phyloP scores from a whole-genome alignment of 495 filamentous ascomycete species.

The Collariella sp. region DNA sequence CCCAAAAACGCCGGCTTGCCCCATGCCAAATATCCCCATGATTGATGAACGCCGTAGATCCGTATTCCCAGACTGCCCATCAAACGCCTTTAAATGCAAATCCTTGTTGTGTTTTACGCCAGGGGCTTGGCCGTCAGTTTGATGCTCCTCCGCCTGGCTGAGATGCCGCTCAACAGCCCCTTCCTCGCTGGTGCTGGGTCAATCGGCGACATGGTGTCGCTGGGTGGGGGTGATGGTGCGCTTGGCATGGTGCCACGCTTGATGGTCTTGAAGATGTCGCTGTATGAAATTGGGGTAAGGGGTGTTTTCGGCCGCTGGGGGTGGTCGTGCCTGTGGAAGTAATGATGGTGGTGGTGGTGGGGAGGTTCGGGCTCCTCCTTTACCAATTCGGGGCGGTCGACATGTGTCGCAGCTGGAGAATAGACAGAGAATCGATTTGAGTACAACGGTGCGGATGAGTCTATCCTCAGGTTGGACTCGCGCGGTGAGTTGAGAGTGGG shows the following conservation, averaged over 20 bases:
- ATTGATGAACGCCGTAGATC: constrained; percentile 4
- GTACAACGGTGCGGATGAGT: background rate
- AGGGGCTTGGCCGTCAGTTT: constrained; percentile 23
- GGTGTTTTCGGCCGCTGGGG: constrained; percentile 20
- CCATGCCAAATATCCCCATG: background rate
- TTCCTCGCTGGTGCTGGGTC: constrained; percentile 17
- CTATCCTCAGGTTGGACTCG: constrained; percentile 10
- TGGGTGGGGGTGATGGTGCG: constrained; percentile 18
- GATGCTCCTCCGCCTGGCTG: constrained; percentile 34
- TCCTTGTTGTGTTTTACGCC: background rate
- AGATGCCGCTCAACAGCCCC: constrained; percentile 35
- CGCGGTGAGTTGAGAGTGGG: constrained; percentile 28
- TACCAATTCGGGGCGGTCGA: constrained; percentile 6
- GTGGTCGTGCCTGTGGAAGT: background rate
- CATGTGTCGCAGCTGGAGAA: constrained; percentile 1
- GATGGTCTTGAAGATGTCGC: constrained; percentile 29
- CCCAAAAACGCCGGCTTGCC: background rate
- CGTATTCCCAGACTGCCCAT: background rate
- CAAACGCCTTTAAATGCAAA: background rate
- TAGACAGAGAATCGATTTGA: constrained; percentile 15
- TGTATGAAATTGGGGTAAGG: constrained; percentile 32
- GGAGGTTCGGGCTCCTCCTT: constrained; percentile 9
- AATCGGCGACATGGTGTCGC: constrained; percentile 18
- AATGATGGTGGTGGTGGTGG: constrained; percentile 7
- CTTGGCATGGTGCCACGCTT: constrained; percentile 30